Evolutionary conservation across 306 rosid species (phyloP), one percentile per base, ranked within the genome.

Genomic region (Hylodesmum podocarpum): DNA sequence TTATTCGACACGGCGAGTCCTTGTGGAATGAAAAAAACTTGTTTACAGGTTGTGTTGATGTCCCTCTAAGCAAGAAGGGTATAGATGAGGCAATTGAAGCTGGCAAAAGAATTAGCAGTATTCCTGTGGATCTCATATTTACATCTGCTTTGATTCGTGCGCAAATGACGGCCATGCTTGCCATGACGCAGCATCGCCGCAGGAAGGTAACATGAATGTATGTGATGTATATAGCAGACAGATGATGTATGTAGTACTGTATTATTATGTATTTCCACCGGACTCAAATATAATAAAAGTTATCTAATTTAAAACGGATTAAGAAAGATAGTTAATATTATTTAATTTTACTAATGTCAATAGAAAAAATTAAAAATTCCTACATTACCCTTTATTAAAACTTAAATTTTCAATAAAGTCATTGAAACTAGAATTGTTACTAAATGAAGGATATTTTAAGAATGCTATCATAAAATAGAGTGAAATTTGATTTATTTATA

Each of bases 101-200:
- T 64, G 96, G 97, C 75, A 90, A 93, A 91, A 90, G 96, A 85
- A 93, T 93, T 78, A 87, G 94, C 83, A 90, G 87, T 58, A 89
- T 93, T 83, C 97, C 96, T 53, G 82, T 93, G 8, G 96, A 93
- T 84, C 86, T 87, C 85, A 90, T 93, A 78, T 93, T 77, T 72
- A 89, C 96, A n/a, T 93, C 96, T 76, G 86, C 97, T 25, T 89
- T 93, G 57, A 89, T 93, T 77, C 94, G 97, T 34, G 96, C 96
- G 8, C 97, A 90, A 80, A 90, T 93, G 97, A 93, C 97, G 66
- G 97, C 97, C 51, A 93, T 93, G 97, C 97, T 90, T 75, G 94
- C 96, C 57, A 93, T 93, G 97, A 90, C 97, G 27, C 96, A 93
- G 77, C 96, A 93, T 67, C 94, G 94, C 46, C 91, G 92, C 29